Evolutionary conservation across 2,329 filamentous ascomycete species (phyloP).

Genomic region (Chaetomiaceae sp.): DNA sequence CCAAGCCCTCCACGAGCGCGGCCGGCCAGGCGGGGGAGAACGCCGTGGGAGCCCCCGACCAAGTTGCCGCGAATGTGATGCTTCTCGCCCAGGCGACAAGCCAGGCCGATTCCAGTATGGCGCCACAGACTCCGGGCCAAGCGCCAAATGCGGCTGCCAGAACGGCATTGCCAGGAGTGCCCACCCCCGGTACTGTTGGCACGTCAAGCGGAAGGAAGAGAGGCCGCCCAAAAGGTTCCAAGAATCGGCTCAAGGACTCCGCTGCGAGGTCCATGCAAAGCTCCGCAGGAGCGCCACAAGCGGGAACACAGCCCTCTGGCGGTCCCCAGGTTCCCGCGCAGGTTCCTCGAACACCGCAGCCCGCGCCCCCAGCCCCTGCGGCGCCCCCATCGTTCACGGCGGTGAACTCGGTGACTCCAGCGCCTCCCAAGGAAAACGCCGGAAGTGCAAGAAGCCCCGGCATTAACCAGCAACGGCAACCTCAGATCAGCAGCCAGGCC

Average conservation of each 20-base stretch:
- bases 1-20: constrained; percentile 19
- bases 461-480: constrained; percentile 30
- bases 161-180: constrained; percentile 16
- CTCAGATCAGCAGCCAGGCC: not conserved
- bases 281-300: not conserved
- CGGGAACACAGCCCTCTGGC: not conserved
- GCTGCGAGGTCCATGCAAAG: not conserved
- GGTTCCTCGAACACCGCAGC: constrained; percentile 3
- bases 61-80: constrained; percentile 23
- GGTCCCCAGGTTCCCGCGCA: not conserved
- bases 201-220: constrained; percentile 35
- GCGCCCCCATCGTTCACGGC: constrained; percentile 23
- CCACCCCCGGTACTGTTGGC: constrained; percentile 11
- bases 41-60: constrained; percentile 29
- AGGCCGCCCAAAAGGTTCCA: constrained; percentile 50
- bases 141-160: not conserved
- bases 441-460: constrained; percentile 43
- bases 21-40: constrained; percentile 7
- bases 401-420: constrained; percentile 13
- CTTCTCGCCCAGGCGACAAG: constrained; percentile 21
- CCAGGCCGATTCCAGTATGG: constrained; percentile 1
- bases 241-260: constrained; percentile 42
- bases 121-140: not conserved
- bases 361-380: not conserved
- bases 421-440: constrained; percentile 27